A percentile compares a stretch with the other conserved stretches of the same genome.
phyloP scores from a whole-genome alignment of 768 basidiomycete species.

The Mycena alexandri region DNA sequence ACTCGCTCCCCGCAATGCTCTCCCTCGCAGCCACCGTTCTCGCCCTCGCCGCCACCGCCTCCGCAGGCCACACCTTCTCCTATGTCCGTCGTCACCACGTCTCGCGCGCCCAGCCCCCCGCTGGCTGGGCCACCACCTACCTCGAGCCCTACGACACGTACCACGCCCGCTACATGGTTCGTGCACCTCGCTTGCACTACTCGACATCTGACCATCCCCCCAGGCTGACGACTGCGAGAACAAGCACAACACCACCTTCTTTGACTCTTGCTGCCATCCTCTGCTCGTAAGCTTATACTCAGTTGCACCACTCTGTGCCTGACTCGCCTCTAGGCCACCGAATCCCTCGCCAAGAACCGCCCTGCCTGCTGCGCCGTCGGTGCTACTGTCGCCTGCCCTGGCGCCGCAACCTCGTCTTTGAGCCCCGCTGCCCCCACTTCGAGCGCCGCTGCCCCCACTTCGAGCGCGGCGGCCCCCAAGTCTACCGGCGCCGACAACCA shows the following conservation, averaged over 20 bases:
- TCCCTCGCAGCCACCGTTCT: conserved; percentile 56
- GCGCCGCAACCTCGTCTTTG: not conserved
- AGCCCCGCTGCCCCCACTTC: no score
- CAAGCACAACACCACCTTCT: conserved; percentile 68
- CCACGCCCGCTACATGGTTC: conserved; percentile 71
- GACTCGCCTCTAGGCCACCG: conserved; percentile 54
- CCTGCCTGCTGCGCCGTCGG: conserved; percentile 67
- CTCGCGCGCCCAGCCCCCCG: conserved; percentile 55
- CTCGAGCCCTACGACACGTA: conserved; percentile 70
- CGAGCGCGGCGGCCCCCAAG: conserved; percentile 38
- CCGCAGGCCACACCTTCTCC: conserved; percentile 48
- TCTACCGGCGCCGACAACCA: conserved; percentile 37
- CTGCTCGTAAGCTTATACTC: conserved; percentile 59
- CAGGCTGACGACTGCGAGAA: conserved; percentile 56
- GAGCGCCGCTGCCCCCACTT: no score
- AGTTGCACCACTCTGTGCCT: not conserved
- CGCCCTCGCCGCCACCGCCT: conserved; percentile 54
- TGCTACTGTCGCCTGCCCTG: conserved; percentile 37
- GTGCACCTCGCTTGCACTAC: not conserved
- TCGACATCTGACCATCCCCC: conserved; percentile 2
- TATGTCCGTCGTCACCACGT: conserved; percentile 40
- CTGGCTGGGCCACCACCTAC: conserved; percentile 57
- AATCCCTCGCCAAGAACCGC: conserved; percentile 61
- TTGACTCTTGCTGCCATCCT: conserved; percentile 79
- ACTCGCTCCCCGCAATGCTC: conserved; percentile 54